A percentile compares a stretch with the other conserved stretches of the same genome.
phyloP scores from a whole-genome alignment of 164 flowering plant species.

The Stephania japonica region DNA sequence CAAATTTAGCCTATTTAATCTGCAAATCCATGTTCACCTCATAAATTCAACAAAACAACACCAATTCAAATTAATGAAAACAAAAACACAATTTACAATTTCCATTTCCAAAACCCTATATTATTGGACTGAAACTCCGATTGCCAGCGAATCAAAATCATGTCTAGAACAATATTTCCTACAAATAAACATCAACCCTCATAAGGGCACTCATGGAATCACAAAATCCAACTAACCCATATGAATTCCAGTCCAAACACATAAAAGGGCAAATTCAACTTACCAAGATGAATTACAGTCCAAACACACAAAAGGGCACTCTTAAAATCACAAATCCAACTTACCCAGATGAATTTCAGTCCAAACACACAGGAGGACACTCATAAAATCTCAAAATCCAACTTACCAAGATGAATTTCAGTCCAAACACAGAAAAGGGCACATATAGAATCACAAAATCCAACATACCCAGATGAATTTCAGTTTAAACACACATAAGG shows the following conservation, averaged over 20 bases:
- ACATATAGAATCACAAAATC: too few relatives aligned
- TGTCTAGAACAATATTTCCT: background rate
- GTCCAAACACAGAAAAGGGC: conserved; percentile 4
- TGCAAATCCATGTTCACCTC: conserved; percentile 7
- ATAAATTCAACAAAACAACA: background rate
- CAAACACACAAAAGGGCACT: background rate
- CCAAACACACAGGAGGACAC: background rate
- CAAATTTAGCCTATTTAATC: conserved; percentile 5
- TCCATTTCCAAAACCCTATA: too few relatives aligned
- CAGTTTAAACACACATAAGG: too few relatives aligned
- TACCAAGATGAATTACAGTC: too few relatives aligned
- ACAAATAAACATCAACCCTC: background rate
- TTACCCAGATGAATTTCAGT: too few relatives aligned
- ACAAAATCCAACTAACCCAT: background rate
- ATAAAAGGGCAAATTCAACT: too few relatives aligned
- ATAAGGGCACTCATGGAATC: conserved; percentile 3
- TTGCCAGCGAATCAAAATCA: background rate
- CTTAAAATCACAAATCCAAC: background rate
- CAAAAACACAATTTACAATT: background rate
- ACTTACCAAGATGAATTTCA: conserved; percentile 10
- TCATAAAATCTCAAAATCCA: too few relatives aligned
- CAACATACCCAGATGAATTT: too few relatives aligned
- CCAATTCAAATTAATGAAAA: background rate
- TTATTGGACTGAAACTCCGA: too few relatives aligned
- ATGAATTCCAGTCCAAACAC: conserved; percentile 7